Base-by-base conservation (phyloP, 2,329 filamentous ascomycete species). In the Cladobotryum mycophilum region DNA sequence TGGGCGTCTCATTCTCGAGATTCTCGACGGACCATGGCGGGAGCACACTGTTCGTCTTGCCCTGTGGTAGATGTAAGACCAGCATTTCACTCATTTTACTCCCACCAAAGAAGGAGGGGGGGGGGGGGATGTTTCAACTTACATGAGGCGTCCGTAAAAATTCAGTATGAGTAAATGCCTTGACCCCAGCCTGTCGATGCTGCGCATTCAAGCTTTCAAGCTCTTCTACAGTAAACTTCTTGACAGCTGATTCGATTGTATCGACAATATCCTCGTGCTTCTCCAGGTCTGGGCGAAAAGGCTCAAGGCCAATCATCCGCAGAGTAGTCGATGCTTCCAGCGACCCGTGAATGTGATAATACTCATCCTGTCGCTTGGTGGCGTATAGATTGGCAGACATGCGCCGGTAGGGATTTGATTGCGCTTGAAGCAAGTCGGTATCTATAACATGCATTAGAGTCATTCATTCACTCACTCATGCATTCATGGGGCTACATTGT, bases 301-400 rank as follows among this genome's bases (percentile, higher is more conserved):
- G 72, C 45, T 82, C 77, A 5, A 89, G 67, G 0, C 84, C 85
- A 57, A 89, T 77, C 84, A 88, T 88, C 41, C 78, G 74, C 25
- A 89, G 68, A 0, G 84, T 86, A 7, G 78, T 84, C 9, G 80
- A 82, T 3, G 86, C 85, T 57, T 89, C 85, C 1, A 89, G 68
- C 0, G 85, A 89, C 41, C 86, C 85, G 62, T 89, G 86, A 22
- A 89, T 85, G 60, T 89, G 86, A 61, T 86, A 89, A 60, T 81
- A 89, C 61, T 84, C 75, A n/a, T 78, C 80, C 1, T 73, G 68
- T n/a, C 73, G 76, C 62, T 80, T 83, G 8, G 85, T 88, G 59
- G 78, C 74, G 67, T 88, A 89, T 1, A 89, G 68, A 54, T 88
- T 88, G 13, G 85, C 85, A 11, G 85, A 86, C 66, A 89, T 75